Percentiles rank a stretch among this genome's conserved stretches.
These are phyloP conservation scores for Musa beccarii DNA, from an alignment of 176 grass and related monocot genomes.

Conservation along the genomic window DNA sequence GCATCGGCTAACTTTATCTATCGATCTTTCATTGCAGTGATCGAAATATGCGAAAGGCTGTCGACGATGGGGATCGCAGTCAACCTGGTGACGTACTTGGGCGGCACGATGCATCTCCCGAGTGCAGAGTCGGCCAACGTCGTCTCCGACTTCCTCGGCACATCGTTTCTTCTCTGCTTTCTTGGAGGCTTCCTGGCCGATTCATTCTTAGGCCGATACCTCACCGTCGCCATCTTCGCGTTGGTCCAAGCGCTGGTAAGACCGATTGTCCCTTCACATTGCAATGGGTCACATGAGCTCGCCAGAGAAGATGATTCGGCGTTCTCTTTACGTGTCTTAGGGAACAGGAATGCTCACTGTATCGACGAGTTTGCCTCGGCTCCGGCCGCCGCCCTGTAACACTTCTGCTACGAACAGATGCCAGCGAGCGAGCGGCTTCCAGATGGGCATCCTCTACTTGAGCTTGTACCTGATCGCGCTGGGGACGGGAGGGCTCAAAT, in stretches of 20 bases:
- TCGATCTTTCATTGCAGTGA: slow-evolving; percentile 22
- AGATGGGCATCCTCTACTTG: slow-evolving; percentile 60
- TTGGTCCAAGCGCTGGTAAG: slow-evolving; percentile 54
- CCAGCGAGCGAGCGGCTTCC: slow-evolving; percentile 36
- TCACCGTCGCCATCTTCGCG: slow-evolving; percentile 76
- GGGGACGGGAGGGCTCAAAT: slow-evolving; percentile 74
- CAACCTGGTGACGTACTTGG: slow-evolving; percentile 80
- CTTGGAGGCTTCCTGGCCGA: slow-evolving; percentile 85
- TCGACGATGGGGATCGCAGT: slow-evolving; percentile 93
- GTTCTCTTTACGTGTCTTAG: slow-evolving; percentile 7
- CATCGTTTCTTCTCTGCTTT: slow-evolving; percentile 81
- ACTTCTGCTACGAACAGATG: slow-evolving; percentile 3
- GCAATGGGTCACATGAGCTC: background rate
- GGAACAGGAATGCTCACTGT: slow-evolving; percentile 60
- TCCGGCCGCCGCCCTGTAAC: slow-evolving; percentile 53
- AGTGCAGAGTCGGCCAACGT: slow-evolving; percentile 71
- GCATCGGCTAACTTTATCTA: too few relatives aligned
- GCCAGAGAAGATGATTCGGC: background rate
- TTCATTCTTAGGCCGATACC: slow-evolving; percentile 82
- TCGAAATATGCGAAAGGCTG: slow-evolving; percentile 80
- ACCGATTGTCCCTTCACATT: background rate
- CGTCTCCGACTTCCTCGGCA: slow-evolving; percentile 89
- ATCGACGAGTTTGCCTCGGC: slow-evolving; percentile 37
- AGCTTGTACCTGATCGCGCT: slow-evolving; percentile 73
- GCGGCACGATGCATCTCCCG: slow-evolving; percentile 71